Percentiles rank a stretch among this genome's conserved stretches.
Evolutionary conservation across 352 stramenopile genomes (phyloP).

Genomic region (Phytophthora palmivora): DNA sequence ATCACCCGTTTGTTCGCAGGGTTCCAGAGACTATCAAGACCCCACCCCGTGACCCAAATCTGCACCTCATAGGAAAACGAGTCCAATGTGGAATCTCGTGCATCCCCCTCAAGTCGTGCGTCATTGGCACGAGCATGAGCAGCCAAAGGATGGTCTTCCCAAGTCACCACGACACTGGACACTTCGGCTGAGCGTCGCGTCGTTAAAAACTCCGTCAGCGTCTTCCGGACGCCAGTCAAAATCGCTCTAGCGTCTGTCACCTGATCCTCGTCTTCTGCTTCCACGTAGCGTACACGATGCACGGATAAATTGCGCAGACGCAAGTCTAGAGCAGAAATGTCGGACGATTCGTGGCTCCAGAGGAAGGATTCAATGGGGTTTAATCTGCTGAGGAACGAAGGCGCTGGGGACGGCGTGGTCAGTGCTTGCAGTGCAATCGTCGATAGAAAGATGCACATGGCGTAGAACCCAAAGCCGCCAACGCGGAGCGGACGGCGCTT

Average conservation of each 20-base stretch:
- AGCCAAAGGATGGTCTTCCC: conserved; percentile 64
- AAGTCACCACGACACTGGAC: conserved; percentile 67
- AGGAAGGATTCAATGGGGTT: conserved; percentile 27
- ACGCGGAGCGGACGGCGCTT: conserved; percentile 34
- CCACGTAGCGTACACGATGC: conserved; percentile 64
- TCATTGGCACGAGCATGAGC: conserved; percentile 23
- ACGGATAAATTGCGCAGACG: conserved; percentile 64
- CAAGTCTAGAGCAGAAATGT: conserved; percentile 41
- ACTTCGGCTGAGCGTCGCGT: conserved; percentile 31
- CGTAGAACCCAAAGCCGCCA: conserved; percentile 31
- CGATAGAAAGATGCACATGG: conserved; percentile 37
- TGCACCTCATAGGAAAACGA: conserved; percentile 68
- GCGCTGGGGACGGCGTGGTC: conserved; percentile 19
- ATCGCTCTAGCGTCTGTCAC: not conserved
- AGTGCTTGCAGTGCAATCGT: conserved; percentile 36
- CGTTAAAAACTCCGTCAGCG: conserved; percentile 22
- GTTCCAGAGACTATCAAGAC: conserved; percentile 69
- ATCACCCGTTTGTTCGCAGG: conserved; percentile 55
- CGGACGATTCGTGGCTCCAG: conserved; percentile 10
- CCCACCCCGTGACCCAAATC: conserved; percentile 72
- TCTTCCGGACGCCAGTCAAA: conserved; percentile 5
- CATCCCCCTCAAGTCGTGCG: conserved; percentile 13
- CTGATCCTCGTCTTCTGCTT: conserved; percentile 10
- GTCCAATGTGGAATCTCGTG: conserved; percentile 12
- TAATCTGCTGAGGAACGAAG: conserved; percentile 26